These are phyloP conservation scores for Alternaria viburni DNA, from an alignment of 2,329 filamentous ascomycete species.

Conservation along the genomic window DNA sequence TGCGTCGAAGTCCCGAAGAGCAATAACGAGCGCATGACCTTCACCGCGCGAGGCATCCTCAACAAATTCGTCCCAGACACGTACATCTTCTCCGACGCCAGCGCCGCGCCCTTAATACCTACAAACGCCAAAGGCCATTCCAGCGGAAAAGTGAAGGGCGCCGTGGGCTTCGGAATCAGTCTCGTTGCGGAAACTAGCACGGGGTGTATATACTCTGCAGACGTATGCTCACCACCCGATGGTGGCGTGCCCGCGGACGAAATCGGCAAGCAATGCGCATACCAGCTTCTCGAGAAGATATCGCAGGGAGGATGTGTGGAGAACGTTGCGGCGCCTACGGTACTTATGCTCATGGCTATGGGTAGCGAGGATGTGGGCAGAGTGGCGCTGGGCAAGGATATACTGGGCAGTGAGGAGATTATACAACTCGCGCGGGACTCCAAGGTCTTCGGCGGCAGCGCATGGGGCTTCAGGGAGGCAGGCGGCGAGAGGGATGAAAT, in stretches of 20 bases:
- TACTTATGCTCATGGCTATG: constrained; percentile 95
- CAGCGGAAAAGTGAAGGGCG: constrained; percentile 64
- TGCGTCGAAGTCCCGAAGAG: constrained; percentile 88
- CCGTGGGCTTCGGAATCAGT: constrained; percentile 89
- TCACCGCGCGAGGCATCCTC: constrained; percentile 82
- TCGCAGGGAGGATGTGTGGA: constrained; percentile 82
- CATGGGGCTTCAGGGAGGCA: constrained; percentile 79
- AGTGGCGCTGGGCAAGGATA: constrained; percentile 78
- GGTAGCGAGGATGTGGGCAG: constrained; percentile 94
- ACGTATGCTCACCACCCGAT: constrained; percentile 73
- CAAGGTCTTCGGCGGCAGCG: constrained; percentile 85
- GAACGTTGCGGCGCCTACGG: constrained; percentile 71
- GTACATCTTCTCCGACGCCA: constrained; percentile 79
- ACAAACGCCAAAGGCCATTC: constrained; percentile 72
- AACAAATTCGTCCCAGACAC: constrained; percentile 86
- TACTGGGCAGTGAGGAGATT: constrained; percentile 80
- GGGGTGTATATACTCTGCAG: constrained; percentile 86
- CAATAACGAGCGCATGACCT: constrained; percentile 95
- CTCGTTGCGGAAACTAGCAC: constrained; percentile 92
- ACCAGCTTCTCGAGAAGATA: constrained; percentile 85
- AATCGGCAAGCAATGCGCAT: constrained; percentile 84
- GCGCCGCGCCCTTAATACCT: constrained; percentile 65
- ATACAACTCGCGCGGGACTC: constrained; percentile 84
- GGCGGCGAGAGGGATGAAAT: constrained; percentile 68
- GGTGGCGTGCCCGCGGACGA: constrained; percentile 90